Evolutionary conservation across 2,329 filamentous ascomycete genomes (phyloP).

Genomic region (Clarireedia hainanense): DNA sequence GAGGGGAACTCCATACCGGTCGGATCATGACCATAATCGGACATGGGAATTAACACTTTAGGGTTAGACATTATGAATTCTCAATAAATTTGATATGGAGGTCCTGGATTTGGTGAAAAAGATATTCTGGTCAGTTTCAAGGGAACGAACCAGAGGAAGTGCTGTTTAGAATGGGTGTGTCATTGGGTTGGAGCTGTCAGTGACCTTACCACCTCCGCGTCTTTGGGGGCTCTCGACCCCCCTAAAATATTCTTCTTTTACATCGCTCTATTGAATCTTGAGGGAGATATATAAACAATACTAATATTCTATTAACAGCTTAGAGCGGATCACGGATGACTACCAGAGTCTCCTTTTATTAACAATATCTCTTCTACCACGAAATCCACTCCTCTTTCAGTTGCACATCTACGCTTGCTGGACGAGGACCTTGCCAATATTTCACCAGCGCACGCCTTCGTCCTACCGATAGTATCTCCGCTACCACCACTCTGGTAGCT

Average conservation of each 20-base stretch:
- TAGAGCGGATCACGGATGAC: neutral
- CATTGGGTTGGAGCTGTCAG: no score
- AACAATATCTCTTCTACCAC: neutral
- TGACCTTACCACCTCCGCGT: no score
- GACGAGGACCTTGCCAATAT: neutral
- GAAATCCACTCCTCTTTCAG: neutral
- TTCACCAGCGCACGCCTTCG: neutral
- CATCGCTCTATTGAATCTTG: no score
- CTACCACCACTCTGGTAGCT: neutral
- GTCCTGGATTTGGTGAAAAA: neutral
- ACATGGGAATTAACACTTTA: conserved; percentile 42
- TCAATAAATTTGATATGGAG: neutral
- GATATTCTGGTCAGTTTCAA: no score
- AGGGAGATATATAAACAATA: neutral
- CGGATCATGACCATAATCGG: conserved; percentile 48
- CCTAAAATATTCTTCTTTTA: neutral
- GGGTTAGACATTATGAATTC: neutral
- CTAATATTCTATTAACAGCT: neutral
- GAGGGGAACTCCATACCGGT: conserved; percentile 33
- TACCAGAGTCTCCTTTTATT: neutral
- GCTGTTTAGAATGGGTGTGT: no score
- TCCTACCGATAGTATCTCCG: neutral
- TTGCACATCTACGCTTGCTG: neutral
- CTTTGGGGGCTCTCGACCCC: neutral
- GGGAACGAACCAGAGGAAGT: no score